Conservation (phyloP, 2,329 filamentous ascomycete genomes). For the Trichoderma guizhouense region DNA sequence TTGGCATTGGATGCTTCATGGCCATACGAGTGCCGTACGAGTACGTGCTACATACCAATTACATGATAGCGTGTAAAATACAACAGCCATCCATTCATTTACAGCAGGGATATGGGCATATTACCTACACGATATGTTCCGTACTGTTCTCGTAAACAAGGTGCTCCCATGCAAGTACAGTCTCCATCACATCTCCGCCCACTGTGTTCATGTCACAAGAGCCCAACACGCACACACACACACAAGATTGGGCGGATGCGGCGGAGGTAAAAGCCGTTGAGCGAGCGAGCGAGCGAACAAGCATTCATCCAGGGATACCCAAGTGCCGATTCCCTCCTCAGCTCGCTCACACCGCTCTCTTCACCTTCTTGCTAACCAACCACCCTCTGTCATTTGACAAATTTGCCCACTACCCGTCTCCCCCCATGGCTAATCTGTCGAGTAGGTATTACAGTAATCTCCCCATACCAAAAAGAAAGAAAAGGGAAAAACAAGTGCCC, state of each 20-base stretch:
- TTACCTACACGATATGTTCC: neutral
- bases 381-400: neutral
- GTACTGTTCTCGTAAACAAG: neutral
- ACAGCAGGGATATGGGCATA: neutral
- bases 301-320: neutral
- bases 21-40: neutral
- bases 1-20: neutral
- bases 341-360: neutral
- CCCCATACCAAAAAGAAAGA: neutral
- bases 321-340: neutral
- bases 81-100: neutral
- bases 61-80: neutral
- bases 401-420: neutral
- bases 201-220: neutral
- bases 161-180: neutral
- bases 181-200: neutral
- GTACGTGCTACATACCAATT: neutral
- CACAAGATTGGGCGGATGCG: neutral
- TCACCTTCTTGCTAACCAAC: neutral
- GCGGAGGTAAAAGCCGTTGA: neutral
- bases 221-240: neutral
- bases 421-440: neutral
- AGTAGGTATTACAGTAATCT: neutral
- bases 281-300: neutral
- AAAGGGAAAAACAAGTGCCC: neutral